phyloP scores from a whole-genome alignment of 805 yeast genomes.

The Barnettozyma siamensis region DNA sequence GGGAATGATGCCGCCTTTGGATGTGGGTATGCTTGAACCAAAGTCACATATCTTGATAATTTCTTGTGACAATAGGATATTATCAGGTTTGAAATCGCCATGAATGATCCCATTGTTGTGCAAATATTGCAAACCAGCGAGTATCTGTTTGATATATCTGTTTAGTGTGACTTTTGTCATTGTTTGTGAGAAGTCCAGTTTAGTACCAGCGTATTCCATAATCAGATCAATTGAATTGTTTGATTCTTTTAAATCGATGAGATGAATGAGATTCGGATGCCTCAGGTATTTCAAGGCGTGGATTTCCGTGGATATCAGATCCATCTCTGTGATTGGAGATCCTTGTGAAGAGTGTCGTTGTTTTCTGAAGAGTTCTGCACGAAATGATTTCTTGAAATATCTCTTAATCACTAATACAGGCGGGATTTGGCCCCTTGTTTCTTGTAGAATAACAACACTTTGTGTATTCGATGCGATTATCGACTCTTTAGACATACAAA shows the following conservation, averaged over 20 bases:
- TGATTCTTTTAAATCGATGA: not conserved
- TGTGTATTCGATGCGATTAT: not conserved
- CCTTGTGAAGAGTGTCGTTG: conserved; percentile 1
- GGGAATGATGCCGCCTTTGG: conserved; percentile 16
- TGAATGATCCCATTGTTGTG: conserved; percentile 56
- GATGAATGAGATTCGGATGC: conserved; percentile 1
- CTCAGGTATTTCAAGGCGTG: not conserved
- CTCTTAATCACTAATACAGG: not conserved
- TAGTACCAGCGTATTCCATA: conserved; percentile 7
- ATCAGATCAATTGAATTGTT: conserved; percentile 1
- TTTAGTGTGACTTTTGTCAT: conserved; percentile 33
- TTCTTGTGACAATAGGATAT: conserved; percentile 51
- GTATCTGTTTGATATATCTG: conserved; percentile 41
- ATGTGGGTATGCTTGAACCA: conserved; percentile 46
- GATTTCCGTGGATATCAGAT: conserved; percentile 26
- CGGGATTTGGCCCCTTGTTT: no score
- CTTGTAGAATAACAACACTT: not conserved
- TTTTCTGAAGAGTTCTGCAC: conserved; percentile 5
- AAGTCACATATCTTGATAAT: conserved; percentile 59
- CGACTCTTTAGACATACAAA: no score
- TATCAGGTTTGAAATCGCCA: conserved; percentile 62
- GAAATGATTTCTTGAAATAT: conserved; percentile 8
- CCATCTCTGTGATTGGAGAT: conserved; percentile 12
- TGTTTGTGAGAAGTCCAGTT: conserved; percentile 38
- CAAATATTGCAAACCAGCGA: conserved; percentile 49